phyloP scores from a whole-genome alignment of 257 asterid species.

The Nicotiana paniculata region DNA sequence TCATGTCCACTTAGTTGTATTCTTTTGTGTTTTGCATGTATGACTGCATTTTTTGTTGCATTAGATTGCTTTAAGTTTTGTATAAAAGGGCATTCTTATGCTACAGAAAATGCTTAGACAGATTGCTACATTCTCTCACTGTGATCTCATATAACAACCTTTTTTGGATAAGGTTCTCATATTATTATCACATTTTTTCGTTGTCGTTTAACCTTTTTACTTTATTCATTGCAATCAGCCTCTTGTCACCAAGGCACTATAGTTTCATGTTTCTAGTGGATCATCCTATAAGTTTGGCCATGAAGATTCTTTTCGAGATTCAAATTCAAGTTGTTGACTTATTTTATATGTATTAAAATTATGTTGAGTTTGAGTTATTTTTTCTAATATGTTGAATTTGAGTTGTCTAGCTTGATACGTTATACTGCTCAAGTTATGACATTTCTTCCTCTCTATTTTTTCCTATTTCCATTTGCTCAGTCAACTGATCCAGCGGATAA shows the following conservation, averaged over 20 bases:
- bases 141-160: not conserved
- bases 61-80: not conserved
- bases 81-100: not conserved
- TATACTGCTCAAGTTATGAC: not conserved
- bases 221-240: not conserved
- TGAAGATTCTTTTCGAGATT: not conserved
- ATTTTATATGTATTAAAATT: not conserved
- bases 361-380: not conserved
- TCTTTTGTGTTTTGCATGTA: not conserved
- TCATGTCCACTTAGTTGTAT: not conserved
- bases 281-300: not conserved
- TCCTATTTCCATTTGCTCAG: slow-evolving; percentile 32
- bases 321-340: not conserved
- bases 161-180: not conserved
- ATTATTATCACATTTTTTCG: not conserved
- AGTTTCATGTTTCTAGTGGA: not conserved
- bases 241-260: not conserved
- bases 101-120: not conserved
- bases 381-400: not conserved
- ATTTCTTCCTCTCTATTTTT: slow-evolving; percentile 2
- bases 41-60: not conserved
- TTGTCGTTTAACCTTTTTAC: not conserved
- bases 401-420: not conserved
- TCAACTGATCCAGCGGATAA: slow-evolving; percentile 75
- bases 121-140: not conserved